These are phyloP conservation scores for Colletotrichum tofieldiae DNA, from an alignment of 2,329 filamentous ascomycete species.

Conservation along the genomic window DNA sequence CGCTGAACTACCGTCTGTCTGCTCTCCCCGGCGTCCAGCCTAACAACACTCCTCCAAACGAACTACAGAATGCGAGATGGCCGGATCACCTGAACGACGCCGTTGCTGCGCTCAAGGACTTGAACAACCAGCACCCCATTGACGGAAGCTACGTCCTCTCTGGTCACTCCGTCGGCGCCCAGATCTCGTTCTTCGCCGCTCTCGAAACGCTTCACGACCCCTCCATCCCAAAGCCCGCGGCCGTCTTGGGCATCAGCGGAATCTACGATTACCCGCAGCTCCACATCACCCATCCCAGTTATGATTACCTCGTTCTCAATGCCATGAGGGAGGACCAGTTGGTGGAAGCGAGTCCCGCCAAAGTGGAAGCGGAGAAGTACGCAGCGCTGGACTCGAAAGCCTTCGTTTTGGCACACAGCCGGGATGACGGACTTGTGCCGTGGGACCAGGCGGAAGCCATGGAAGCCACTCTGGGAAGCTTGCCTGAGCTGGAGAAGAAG, in stretches of 20 bases:
- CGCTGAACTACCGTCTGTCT: constrained; percentile 31
- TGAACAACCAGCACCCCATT: constrained; percentile 19
- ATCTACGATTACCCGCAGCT: constrained; percentile 77
- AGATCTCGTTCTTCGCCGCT: constrained; percentile 27
- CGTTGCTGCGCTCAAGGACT: constrained; percentile 29
- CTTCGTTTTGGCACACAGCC: constrained; percentile 31
- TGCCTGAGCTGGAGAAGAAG: constrained; percentile 10
- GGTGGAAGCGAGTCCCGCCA: constrained; percentile 67
- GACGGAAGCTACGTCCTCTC: constrained; percentile 29
- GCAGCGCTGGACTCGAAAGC: background rate
- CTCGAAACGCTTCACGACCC: constrained; percentile 13
- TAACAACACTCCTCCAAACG: constrained; percentile 25
- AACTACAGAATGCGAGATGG: constrained; percentile 35
- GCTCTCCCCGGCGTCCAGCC: constrained; percentile 36
- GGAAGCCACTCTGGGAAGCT: background rate
- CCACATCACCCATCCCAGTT: constrained; percentile 63
- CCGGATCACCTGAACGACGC: constrained; percentile 31
- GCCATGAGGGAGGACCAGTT: constrained; percentile 71
- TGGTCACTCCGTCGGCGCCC: constrained; percentile 36
- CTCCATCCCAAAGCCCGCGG: constrained; percentile 56
- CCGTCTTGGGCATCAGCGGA: constrained; percentile 73
- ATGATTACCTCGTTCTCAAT: constrained; percentile 70
- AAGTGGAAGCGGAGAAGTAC: constrained; percentile 49
- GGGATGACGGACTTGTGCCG: constrained; percentile 30
- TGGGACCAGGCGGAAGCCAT: constrained; percentile 29